phyloP scores from a whole-genome alignment of 345 rosid species.

The Lepidium didymum region DNA sequence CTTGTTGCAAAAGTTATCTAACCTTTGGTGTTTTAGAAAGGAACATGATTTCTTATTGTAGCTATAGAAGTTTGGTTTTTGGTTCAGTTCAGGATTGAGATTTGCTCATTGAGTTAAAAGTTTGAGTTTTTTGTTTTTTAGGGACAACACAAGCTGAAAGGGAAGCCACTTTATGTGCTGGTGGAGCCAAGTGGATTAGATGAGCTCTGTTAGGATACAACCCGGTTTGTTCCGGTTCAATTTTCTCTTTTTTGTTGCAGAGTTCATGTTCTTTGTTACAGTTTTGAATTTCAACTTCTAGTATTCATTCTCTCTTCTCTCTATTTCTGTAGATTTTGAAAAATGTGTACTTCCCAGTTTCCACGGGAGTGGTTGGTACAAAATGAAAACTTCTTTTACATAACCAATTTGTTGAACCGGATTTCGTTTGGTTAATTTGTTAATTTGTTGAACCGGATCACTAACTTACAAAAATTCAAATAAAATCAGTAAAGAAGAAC shows the following conservation, averaged over 20 bases:
- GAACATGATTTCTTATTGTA: not conserved
- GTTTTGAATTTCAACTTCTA: not conserved
- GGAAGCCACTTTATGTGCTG: constrained; percentile 62
- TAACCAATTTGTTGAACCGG: not conserved
- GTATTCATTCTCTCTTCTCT: not conserved
- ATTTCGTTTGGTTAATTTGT: not conserved
- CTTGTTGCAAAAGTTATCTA: constrained; percentile 5
- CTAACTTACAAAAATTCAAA: not conserved
- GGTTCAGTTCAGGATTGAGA: not conserved
- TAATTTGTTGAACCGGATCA: no score
- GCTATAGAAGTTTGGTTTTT: not conserved
- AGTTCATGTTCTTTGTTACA: constrained; percentile 9
- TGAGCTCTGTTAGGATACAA: constrained; percentile 26
- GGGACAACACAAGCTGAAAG: constrained; percentile 66
- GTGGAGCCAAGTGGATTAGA: constrained; percentile 66
- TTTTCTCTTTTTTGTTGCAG: not conserved
- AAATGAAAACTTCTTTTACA: not conserved
- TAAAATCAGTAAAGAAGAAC: not conserved
- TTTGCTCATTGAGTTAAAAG: not conserved
- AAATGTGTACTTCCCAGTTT: constrained; percentile 8
- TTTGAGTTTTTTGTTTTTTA: constrained; percentile 3
- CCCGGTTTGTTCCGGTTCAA: constrained; percentile 10
- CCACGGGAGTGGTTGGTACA: constrained; percentile 1
- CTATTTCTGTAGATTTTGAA: constrained; percentile 1
- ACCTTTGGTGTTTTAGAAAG: not conserved